Base-by-base conservation (phyloP, 164 flowering plant genomes). In the Platanus orientalis region DNA sequence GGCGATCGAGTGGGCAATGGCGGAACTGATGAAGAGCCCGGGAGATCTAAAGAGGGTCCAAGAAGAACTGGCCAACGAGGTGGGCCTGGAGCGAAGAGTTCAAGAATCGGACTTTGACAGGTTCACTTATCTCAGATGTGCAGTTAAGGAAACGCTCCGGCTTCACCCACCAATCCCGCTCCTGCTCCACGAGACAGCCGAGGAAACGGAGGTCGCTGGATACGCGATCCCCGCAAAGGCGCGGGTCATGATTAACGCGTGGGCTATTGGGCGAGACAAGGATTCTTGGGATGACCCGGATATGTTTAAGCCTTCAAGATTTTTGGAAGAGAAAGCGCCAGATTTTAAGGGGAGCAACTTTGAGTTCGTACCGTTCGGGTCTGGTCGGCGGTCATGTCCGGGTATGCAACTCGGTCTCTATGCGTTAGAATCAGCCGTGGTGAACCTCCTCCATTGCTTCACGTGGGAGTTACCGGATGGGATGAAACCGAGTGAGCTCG, bases 331-430 rank as follows among this genome's bases (percentile, higher is more conserved):
- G 20, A 19, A 19, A 45, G 49, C 49, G 4, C 49, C 49, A 0
- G 49, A 45, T 17, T 45, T 45, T 19, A 45, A 45, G 6, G 49
- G 49, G 3, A 45, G 49, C 49, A 45, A 45, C 49, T 88, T 88
- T 53, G 91, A 90, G 81, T 81, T 88, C 71, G 71, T 90, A 1
- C 97, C 97, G 6, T 90, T 90, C 59, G 96, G 97, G 55, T 88
- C 97, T 56, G 97, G 96, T 57, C 79, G 96, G 62, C 72, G 96
- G 54, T 88, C 96, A 0, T 88, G 95, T 69, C 97, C 97, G 0
- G 95, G 95, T 0, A 86, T 88, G 97, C 88, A 82, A 57, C 79
- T 90, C 21, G 97, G 95, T 24, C 73, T 88, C 14, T 84, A 81
- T 52, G 83, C 81, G 9, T 63, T 90, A 7, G 95, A 88, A 30